Evolutionary conservation across 768 basidiomycete genomes (phyloP).

Genomic region (Pulveroboletus ravenelii): DNA sequence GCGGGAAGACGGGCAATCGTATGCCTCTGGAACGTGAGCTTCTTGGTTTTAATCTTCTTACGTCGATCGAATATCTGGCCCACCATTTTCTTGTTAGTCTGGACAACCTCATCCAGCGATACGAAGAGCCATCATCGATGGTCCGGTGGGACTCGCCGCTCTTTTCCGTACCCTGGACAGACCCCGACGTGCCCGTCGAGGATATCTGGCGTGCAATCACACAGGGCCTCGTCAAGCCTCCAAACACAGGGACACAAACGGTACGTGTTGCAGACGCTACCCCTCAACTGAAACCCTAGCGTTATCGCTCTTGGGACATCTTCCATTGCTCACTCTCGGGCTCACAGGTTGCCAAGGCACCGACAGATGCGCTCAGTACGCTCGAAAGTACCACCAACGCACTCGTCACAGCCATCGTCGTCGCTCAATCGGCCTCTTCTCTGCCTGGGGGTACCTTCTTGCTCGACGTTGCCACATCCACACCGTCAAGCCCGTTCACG

Average conservation of each 20-base stretch:
- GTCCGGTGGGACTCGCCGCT: conserved; percentile 98
- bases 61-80: background rate
- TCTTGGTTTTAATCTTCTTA: too few species aligned
- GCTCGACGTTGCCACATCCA: conserved; percentile 35
- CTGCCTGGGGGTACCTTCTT: conserved; percentile 39
- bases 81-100: background rate
- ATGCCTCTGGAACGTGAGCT: conserved; percentile 66
- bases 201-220: conserved; percentile 81
- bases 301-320: background rate
- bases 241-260: conserved; percentile 76
- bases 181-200: conserved; percentile 57
- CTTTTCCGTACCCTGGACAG: conserved; percentile 77
- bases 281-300: background rate
- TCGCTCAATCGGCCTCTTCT: conserved; percentile 52
- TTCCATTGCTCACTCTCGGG: too few species aligned
- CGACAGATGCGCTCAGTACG: conserved; percentile 79
- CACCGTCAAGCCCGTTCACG: conserved; percentile 33
- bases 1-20: conserved; percentile 46
- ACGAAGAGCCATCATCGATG: conserved; percentile 96
- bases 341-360: conserved; percentile 69
- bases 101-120: conserved; percentile 63
- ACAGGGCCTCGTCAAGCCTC: conserved; percentile 76
- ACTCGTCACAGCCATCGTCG: conserved; percentile 68
- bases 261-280: conserved; percentile 38
- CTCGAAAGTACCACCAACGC: conserved; percentile 75